phyloP scores from a whole-genome alignment of 2,329 filamentous ascomycete species.

The Botryotinia narcissicola region DNA sequence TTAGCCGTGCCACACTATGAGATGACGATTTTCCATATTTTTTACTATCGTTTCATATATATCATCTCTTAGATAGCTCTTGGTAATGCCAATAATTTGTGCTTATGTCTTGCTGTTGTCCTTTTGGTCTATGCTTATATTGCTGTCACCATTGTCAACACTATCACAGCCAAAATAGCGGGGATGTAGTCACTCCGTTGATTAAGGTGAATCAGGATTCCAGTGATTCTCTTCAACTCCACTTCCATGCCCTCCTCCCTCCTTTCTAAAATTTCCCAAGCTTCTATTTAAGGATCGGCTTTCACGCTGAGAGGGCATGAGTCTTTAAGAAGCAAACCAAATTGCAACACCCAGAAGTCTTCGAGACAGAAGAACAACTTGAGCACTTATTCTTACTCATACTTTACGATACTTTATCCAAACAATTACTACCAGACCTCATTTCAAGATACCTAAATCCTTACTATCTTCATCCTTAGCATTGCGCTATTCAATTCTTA shows the following conservation, averaged over 20 bases:
- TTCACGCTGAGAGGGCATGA: no score
- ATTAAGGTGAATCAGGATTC: neutral
- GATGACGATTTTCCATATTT: neutral
- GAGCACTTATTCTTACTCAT: neutral
- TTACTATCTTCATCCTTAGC: neutral
- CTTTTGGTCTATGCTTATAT: neutral
- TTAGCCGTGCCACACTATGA: rapidly evolving
- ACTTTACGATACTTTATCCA: neutral
- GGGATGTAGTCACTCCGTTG: neutral
- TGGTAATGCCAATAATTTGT: neutral
- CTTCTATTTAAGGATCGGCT: neutral
- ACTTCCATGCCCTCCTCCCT: no score
- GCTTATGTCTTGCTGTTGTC: neutral
- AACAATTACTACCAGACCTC: neutral
- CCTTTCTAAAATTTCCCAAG: neutral
- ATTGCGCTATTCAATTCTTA: no score
- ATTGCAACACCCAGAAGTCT: neutral
- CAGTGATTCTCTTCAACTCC: neutral
- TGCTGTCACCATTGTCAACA: neutral
- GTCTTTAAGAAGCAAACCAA: neutral
- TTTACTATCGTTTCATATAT: neutral
- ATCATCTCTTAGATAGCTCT: neutral
- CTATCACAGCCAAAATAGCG: neutral
- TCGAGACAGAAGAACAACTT: neutral
- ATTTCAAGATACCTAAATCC: neutral